Percentiles rank a stretch among this genome's conserved stretches.
These are phyloP conservation scores for Yarrowia osloensis DNA, from an alignment of 805 yeast genomes.

Conservation along the genomic window DNA sequence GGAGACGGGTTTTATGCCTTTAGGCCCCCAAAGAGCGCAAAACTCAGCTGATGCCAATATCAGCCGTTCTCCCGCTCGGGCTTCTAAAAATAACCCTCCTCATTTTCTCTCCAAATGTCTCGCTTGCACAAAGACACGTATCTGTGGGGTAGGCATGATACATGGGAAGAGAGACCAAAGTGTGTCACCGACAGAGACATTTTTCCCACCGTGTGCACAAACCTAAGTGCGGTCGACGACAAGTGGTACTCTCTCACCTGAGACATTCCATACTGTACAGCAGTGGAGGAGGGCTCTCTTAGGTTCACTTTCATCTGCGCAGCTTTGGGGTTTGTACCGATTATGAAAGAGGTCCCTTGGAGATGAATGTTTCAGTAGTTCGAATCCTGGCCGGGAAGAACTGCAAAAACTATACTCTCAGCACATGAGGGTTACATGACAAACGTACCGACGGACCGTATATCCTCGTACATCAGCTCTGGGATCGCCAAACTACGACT, in stretches of 20 bases:
- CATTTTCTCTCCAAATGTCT: background rate
- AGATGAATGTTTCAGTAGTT: too few species aligned
- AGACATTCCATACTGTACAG: background rate
- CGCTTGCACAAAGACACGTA: background rate
- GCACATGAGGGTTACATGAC: too few species aligned
- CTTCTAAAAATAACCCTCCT: background rate
- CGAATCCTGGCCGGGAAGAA: too few species aligned
- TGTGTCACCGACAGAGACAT: too few species aligned
- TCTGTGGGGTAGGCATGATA: slow-evolving; percentile 1
- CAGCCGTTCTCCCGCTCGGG: background rate
- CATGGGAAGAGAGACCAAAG: background rate
- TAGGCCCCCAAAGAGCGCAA: too few species aligned
- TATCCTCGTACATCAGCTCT: too few species aligned
- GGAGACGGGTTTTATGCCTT: too few species aligned
- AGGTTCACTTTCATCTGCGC: background rate
- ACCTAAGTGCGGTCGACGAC: background rate
- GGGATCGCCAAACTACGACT: too few species aligned
- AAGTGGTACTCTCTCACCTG: background rate
- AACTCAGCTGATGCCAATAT: background rate
- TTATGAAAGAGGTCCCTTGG: background rate
- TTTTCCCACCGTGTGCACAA: background rate
- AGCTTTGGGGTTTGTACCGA: background rate
- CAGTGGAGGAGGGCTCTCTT: background rate
- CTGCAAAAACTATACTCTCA: too few species aligned
- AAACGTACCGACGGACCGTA: too few species aligned